Evolutionary conservation across 202 grass and related monocot species (phyloP).

Genomic region (Bolboschoenoplectus hybrid): DNA sequence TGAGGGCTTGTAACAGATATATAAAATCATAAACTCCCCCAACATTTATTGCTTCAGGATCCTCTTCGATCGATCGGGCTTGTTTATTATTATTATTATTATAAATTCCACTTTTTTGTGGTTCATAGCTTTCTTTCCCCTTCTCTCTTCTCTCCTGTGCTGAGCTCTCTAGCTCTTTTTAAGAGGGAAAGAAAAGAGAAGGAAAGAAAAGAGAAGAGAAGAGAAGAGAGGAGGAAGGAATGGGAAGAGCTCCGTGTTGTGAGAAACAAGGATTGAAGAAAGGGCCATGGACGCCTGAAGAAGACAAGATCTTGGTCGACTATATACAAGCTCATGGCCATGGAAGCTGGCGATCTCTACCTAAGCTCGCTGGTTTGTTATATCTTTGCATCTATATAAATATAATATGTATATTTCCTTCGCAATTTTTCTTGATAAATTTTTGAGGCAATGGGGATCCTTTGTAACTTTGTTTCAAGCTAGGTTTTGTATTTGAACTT

Average conservation of each 20-base stretch:
- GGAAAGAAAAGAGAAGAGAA: constrained; percentile 63
- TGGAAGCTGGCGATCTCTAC: constrained; percentile 88
- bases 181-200: background rate
- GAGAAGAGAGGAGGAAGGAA: constrained; percentile 11
- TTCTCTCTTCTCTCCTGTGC: background rate
- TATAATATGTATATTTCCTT: background rate
- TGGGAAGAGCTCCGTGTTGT: constrained; percentile 96
- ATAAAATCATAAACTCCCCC: constrained; percentile 44
- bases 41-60: constrained; percentile 62
- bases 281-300: constrained; percentile 89
- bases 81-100: background rate
- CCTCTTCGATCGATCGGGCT: constrained; percentile 21
- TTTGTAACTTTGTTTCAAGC: background rate
- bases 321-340: constrained; percentile 77
- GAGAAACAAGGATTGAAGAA: constrained; percentile 92
- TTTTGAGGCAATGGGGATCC: constrained; percentile 16
- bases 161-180: background rate
- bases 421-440: background rate
- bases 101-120: constrained; percentile 25
- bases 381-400: background rate
- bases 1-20: constrained; percentile 28
- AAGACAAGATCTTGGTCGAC: constrained; percentile 89
- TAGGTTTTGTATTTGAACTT: background rate
- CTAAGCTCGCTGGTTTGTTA: constrained; percentile 80
- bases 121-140: background rate